These are phyloP conservation scores for Ascochyta viciae-villosae DNA, from an alignment of 2,329 filamentous ascomycete species.

Conservation along the genomic window DNA sequence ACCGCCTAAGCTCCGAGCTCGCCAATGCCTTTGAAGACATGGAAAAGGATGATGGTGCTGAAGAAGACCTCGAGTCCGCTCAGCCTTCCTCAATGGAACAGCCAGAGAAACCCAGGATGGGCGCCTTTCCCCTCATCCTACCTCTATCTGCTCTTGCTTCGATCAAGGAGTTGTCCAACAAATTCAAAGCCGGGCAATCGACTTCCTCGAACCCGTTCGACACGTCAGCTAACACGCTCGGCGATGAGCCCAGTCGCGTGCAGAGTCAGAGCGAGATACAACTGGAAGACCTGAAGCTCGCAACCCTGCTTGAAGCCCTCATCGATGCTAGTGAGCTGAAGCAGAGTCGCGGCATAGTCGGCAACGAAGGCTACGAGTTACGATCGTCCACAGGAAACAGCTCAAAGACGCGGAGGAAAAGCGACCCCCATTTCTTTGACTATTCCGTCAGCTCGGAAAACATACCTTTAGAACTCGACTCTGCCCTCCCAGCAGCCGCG, in stretches of 20 bases:
- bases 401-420: constrained; percentile 7
- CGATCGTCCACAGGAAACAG: background rate
- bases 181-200: constrained; percentile 21
- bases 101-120: constrained; percentile 18
- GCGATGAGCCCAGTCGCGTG: constrained; percentile 25
- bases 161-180: constrained; percentile 28
- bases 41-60: constrained; percentile 31
- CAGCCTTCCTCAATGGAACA: constrained; percentile 23
- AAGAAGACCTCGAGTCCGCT: constrained; percentile 50
- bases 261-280: constrained; percentile 41
- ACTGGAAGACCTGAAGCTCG: constrained; percentile 48
- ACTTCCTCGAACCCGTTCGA: constrained; percentile 22
- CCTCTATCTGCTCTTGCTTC: constrained; percentile 30
- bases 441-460: constrained; percentile 32
- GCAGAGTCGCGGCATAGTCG: constrained; percentile 25
- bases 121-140: constrained; percentile 20
- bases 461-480: constrained; percentile 33
- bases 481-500: constrained; percentile 28
- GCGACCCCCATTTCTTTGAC: constrained; percentile 40
- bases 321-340: constrained; percentile 44
- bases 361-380: constrained; percentile 5
- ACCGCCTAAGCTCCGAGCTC: constrained; percentile 48
- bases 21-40: constrained; percentile 34
- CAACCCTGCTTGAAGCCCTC: constrained; percentile 41
- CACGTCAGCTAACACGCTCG: constrained; percentile 13